Percentiles rank a stretch among this genome's conserved stretches.
phyloP scores from a whole-genome alignment of 352 stramenopile species.

The Pythium insidiosum region DNA sequence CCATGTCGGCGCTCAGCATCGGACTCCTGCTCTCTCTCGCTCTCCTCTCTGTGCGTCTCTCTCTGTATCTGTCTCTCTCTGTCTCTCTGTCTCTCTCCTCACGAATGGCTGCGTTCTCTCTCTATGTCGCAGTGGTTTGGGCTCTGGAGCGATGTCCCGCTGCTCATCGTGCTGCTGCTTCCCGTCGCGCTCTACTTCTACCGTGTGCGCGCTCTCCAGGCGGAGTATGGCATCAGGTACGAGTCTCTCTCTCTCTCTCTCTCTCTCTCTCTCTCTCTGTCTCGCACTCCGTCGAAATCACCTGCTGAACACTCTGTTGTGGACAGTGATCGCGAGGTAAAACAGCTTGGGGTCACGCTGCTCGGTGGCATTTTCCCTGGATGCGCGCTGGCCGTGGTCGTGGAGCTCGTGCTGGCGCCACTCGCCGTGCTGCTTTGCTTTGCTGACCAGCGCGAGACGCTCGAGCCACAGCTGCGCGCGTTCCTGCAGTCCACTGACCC shows the following conservation, averaged over 20 bases:
- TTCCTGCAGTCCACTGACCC: too few species aligned
- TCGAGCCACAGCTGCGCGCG: conserved; percentile 29
- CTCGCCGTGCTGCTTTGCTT: conserved; percentile 43
- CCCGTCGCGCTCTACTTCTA: conserved; percentile 10
- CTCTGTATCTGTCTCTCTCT: too few species aligned
- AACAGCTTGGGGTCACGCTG: conserved; percentile 51
- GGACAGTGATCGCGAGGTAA: conserved; percentile 44
- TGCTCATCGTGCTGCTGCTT: conserved; percentile 7
- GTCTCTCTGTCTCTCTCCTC: too few species aligned
- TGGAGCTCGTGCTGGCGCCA: conserved; percentile 28
- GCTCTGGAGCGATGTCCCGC: too few species aligned
- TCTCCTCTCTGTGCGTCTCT: too few species aligned
- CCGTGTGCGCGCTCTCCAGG: neutral
- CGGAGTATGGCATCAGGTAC: conserved; percentile 15
- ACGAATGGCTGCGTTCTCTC: too few species aligned
- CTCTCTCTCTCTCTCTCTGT: neutral
- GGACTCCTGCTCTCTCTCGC: too few species aligned
- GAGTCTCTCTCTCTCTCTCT: neutral
- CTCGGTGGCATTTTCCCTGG: conserved; percentile 38
- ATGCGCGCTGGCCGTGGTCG: conserved; percentile 26
- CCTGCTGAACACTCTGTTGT: conserved; percentile 1
- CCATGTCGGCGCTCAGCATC: too few species aligned
- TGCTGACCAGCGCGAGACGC: conserved; percentile 35
- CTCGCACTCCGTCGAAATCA: too few species aligned
- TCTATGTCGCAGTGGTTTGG: too few species aligned